Base-by-base conservation (phyloP, 2,329 filamentous ascomycete species). In the Ophiostoma australiae region DNA sequence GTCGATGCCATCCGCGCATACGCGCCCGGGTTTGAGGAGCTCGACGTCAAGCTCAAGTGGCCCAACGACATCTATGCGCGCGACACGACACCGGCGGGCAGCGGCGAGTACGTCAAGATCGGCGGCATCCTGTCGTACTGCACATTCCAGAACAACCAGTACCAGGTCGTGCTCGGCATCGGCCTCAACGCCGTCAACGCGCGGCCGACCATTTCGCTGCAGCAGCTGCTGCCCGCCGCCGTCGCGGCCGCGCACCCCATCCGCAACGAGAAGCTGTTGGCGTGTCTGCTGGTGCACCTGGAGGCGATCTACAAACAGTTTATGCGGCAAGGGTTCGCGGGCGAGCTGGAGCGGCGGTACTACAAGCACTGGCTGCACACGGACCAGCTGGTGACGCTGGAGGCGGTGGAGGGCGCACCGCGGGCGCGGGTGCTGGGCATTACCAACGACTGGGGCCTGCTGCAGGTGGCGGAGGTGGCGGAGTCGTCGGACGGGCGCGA, bases 11-110 rank as follows among this genome's bases (percentile, higher is more conserved):
- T 98, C 73, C 90, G 91, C 74, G 85, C 84, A 35, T 98, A 98
- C 77, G 93, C 90, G 68, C 80, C 80, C 2, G 92, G 90, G 8
- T 98, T 96, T 79, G 84, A 87, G 6, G 83, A 87, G 0, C 79
- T 98, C 4, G 91, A 92, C 0, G 85, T 99, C 58, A 93, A 91
- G 78, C 81, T 99, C 41, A 99, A 99, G 80, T 99, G 95, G 95
- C 95, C 95, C 13, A 99, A 99, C 76, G 95, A 99, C 77, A 92
- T 99, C 70, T 94, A 93, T 77, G 90, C 90, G 0, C 83, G 87
- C 31, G 90, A 93, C 76, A 91, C 86, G 6, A 82, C 80, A 4
- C 27, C 33, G 15, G 20, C 58, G 31, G 23, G 23, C 13, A 27
- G 15, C 7, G 35, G 6, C 63, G 41, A 31, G 23, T 95, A 95